Evolutionary conservation across 1,139 yeast species (phyloP), one percentile per base, ranked within the genome.

Genomic region (Zygosaccharomyces pseudobailii): DNA sequence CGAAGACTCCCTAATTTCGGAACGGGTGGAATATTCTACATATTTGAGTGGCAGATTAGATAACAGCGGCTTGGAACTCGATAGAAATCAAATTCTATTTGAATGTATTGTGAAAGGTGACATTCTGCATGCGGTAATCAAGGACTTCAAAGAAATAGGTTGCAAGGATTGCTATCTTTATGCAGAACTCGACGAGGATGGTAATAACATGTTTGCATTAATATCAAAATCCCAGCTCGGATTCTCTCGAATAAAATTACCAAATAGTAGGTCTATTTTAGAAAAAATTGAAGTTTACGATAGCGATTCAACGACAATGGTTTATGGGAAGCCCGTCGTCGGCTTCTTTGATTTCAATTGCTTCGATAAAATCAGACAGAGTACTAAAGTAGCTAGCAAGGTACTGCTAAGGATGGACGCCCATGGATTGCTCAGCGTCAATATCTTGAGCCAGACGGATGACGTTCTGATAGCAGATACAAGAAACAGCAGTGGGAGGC

Each of bases 101-200:
- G 95, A 88, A 57, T 73, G 85, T 24, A 81, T 86, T 30, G 66
- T 88, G 20, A 78, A 79, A 48, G 83, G 92, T 21, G 81, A 79
- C 47, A 78, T 85, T 4, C 65, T 87, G 30, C 73, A 77, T 47
- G 83, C 82, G 51, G 75, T 86, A 0, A 61, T 88, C 28, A 80
- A 76, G 50, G 96, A 87, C 58, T 68, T 88, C 54, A 78, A 75
- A 47, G 86, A 83, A 49, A 73, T 85, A 23, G 76, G 74, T 42
- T 82, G 94, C 2, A 74, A 74, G 30, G 81, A 79, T 22, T 69
- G 87, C 40, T 79, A 76, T 45, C 62, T 87, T 6, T 76, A 75
- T 51, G 75, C 75, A 3, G 65, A 69, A 46, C 71, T 58, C 56
- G 65, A 48, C n/a, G 55, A 58, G 9, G 50, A 56, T 22, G 56